Base-by-base conservation (phyloP, 768 basidiomycete genomes). In the Lactifluus volemus region DNA sequence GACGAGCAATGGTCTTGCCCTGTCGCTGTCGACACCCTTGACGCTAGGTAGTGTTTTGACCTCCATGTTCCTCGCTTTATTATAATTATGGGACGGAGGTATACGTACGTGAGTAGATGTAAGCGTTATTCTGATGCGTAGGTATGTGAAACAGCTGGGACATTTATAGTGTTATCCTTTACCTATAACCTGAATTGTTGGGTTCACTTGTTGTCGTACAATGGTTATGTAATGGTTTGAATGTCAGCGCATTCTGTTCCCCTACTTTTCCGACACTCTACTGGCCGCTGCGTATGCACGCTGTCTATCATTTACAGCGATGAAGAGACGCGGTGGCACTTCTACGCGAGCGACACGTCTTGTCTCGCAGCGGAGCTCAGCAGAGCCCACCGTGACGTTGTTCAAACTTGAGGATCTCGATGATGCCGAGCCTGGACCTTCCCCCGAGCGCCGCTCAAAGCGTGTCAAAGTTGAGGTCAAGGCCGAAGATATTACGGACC, bases 1-100 rank as follows among this genome's bases (percentile, higher is more conserved):
- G 5, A 74, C 81, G 42, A 71, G 71, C 52, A 71, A 74, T 4
- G 76, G 55, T 4, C 48, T 58, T 21, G 19, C 52, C 14, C 34
- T 44, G 29, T 38, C 45, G 5, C 4, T 63, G 17, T 53, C 61
- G 15, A 19, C 52, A 2, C 52, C 61, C 1, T 41, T 58, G 21
- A 47, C 29, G 10, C 25, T 58, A 14, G 1, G 42, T 2, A 12
- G 56, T 25, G 32, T 48, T 4, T 4, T 63, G 38, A 54, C 57
- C 12, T 53, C 57, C 19, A 32, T 41, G 19, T 41, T 53, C 2
- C 45, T 63, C 12, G 11, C 47, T 12, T 44, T 63, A 47, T 21
- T 58, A 29, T 63, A 47, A 50, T 44, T 19, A 19, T 34, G 15
- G n/a, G 6, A 11, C 17, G 8, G 30, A 32, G 17, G 36, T 19